These are phyloP conservation scores for Crotalaria pallida DNA, from an alignment of 306 rosid species.

Conservation along the genomic window DNA sequence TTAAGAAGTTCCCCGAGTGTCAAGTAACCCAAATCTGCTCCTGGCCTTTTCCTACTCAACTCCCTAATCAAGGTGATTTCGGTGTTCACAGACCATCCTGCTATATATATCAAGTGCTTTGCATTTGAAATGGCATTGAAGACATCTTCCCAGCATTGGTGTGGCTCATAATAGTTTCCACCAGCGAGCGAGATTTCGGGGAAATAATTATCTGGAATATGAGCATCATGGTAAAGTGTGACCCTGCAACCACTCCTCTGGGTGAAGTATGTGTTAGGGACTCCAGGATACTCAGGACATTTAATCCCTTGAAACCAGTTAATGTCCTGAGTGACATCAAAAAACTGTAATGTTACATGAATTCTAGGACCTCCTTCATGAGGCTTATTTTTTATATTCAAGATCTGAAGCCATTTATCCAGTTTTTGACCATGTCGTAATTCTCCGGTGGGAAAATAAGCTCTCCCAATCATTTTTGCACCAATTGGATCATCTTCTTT, in stretches of 20 bases:
- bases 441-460: slow-evolving; percentile 26
- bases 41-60: slow-evolving; percentile 20
- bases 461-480: slow-evolving; percentile 40
- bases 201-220: slow-evolving; percentile 27
- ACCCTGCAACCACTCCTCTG: slow-evolving; percentile 46
- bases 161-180: slow-evolving; percentile 21
- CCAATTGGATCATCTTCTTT: slow-evolving; percentile 37
- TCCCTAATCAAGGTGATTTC: slow-evolving; percentile 36
- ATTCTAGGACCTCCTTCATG: slow-evolving; percentile 19
- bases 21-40: slow-evolving; percentile 14
- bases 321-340: neutral
- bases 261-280: slow-evolving; percentile 38
- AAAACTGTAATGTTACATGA: slow-evolving; percentile 29
- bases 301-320: slow-evolving; percentile 41
- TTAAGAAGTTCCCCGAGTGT: slow-evolving; percentile 44
- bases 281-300: slow-evolving; percentile 33
- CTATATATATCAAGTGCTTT: slow-evolving; percentile 38
- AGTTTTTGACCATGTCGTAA: slow-evolving; percentile 24
- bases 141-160: slow-evolving; percentile 49
- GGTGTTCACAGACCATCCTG: slow-evolving; percentile 51
- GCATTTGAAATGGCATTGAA: slow-evolving; percentile 42
- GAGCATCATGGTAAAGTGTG: slow-evolving; percentile 55
- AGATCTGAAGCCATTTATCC: slow-evolving; percentile 38
- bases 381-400: slow-evolving; percentile 19
- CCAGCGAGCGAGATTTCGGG: slow-evolving; percentile 34